Percentiles rank a stretch among this genome's conserved stretches.
Conservation (phyloP, 306 rosid genomes). For the Echinosophora koreensis region DNA sequence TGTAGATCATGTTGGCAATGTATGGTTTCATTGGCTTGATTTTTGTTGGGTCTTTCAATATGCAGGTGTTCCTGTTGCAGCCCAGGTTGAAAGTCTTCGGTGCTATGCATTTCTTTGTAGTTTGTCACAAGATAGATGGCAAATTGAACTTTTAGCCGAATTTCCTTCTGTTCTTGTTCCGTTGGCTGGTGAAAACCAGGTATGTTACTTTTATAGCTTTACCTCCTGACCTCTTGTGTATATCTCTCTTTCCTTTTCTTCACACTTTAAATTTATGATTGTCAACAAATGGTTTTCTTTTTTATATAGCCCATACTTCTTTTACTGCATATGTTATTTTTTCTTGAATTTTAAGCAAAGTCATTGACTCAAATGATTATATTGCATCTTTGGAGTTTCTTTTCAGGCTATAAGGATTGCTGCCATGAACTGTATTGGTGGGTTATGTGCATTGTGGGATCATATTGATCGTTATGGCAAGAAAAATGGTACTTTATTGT, state of each 20-base stretch:
- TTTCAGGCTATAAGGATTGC: constrained; percentile 73
- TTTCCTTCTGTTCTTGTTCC: constrained; percentile 90
- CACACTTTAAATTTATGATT: not conserved
- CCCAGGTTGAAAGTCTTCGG: constrained; percentile 85
- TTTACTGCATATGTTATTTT: constrained; percentile 6
- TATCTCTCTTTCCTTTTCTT: constrained; percentile 28
- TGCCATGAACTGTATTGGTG: constrained; percentile 78
- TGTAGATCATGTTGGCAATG: constrained; percentile 55
- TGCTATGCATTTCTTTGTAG: constrained; percentile 74
- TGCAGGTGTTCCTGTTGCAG: constrained; percentile 82
- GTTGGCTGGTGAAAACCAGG: constrained; percentile 74
- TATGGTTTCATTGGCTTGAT: constrained; percentile 19
- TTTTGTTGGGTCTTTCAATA: constrained; percentile 59
- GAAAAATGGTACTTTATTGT: constrained; percentile 76
- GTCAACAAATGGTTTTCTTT: constrained; percentile 19
- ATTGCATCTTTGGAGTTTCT: constrained; percentile 25
- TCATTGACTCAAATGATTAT: constrained; percentile 25
- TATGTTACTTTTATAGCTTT: constrained; percentile 27
- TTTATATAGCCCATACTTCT: constrained; percentile 7
- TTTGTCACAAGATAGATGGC: constrained; percentile 66
- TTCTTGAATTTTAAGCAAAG: constrained; percentile 19
- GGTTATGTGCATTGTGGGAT: constrained; percentile 64
- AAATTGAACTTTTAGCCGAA: constrained; percentile 68
- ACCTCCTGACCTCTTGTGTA: not conserved
- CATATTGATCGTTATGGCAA: constrained; percentile 70